Evolutionary conservation across 371 early-diverging fungal species (phyloP).

Genomic region (Mortierella sp.): DNA sequence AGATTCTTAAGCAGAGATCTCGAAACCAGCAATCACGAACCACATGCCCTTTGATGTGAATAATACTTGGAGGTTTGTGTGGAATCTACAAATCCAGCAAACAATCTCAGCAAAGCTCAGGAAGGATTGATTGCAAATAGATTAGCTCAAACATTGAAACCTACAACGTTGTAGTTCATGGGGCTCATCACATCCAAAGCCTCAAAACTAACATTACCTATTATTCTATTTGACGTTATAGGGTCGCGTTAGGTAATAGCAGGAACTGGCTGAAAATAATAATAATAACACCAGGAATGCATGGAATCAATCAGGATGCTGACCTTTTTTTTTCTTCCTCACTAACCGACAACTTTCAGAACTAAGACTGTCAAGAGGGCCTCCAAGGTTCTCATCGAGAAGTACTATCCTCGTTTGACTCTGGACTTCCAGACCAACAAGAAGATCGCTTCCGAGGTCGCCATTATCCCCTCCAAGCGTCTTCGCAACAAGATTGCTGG

Average conservation of each 20-base stretch:
- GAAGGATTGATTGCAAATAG: too few relatives aligned
- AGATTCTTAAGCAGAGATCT: too few relatives aligned
- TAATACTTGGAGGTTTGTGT: too few relatives aligned
- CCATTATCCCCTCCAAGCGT: conserved; percentile 99
- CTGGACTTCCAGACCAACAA: conserved; percentile 99
- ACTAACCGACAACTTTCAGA: conserved; percentile 58
- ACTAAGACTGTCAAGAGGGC: conserved; percentile 99
- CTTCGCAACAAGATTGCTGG: conserved; percentile 99
- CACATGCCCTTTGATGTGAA: too few relatives aligned
- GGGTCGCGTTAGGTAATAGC: conserved; percentile 57
- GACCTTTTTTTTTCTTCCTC: conserved; percentile 11
- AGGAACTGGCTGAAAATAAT: background rate
- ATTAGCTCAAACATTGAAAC: too few relatives aligned
- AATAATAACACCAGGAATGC: background rate
- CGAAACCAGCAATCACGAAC: too few relatives aligned
- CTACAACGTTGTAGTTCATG: too few relatives aligned
- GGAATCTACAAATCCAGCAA: too few relatives aligned
- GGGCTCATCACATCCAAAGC: background rate
- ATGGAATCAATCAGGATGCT: conserved; percentile 6
- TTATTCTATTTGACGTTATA: conserved; percentile 13
- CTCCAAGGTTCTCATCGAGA: conserved; percentile 99
- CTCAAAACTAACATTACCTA: background rate
- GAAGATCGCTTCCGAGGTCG: conserved; percentile 98
- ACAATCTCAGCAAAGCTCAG: too few relatives aligned
- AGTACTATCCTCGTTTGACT: conserved; percentile 99